Percentiles rank a stretch among this genome's conserved stretches.
Conservation (phyloP, 2,329 filamentous ascomycete genomes). For the Pseudocercospora eumusae region DNA sequence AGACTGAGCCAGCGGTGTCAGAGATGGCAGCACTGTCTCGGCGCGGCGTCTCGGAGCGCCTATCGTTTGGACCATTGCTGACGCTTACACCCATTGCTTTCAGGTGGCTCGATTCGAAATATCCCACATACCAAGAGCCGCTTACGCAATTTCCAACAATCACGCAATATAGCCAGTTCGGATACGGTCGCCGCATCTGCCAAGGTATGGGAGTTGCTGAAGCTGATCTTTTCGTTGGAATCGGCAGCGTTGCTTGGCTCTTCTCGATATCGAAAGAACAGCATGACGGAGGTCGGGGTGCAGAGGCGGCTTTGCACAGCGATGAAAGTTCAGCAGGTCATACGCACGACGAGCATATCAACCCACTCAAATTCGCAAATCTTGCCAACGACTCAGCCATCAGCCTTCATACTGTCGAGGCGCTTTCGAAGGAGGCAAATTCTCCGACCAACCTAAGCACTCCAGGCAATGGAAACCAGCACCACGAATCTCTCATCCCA, state of each 20-base stretch:
- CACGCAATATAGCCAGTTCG: conserved; percentile 57
- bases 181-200: conserved; percentile 48
- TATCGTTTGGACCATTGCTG: too few relatives aligned
- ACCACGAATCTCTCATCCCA: background rate
- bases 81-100: too few relatives aligned
- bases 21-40: too few relatives aligned
- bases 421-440: conserved; percentile 5
- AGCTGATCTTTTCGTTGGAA: conserved; percentile 39
- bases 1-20: too few relatives aligned
- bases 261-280: conserved; percentile 42
- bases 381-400: conserved; percentile 26
- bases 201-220: conserved; percentile 37
- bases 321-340: background rate
- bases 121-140: conserved; percentile 55
- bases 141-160: conserved; percentile 55
- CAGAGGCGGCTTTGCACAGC: background rate
- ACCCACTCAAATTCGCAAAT: conserved; percentile 14
- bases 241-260: conserved; percentile 50
- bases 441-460: background rate
- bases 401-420: conserved; percentile 15
- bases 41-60: too few relatives aligned
- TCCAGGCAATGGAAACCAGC: background rate
- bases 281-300: background rate
- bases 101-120: conserved; percentile 53
- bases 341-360: background rate